These are phyloP conservation scores for Neodidymelliopsis sp. DNA, from an alignment of 2,329 filamentous ascomycete genomes.

Conservation along the genomic window DNA sequence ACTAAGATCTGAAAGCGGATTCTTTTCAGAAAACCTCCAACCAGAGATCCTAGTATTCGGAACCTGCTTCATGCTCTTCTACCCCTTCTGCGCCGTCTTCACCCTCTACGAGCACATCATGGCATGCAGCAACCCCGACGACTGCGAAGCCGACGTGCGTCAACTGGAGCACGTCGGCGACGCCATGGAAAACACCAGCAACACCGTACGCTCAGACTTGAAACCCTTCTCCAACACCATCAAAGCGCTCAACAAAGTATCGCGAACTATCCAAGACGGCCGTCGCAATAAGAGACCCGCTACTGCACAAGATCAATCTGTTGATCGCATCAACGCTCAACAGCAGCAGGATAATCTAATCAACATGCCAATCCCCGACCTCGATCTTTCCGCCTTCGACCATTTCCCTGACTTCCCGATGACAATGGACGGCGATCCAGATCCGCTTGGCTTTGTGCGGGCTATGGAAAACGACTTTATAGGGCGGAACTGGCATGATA, in stretches of 20 bases:
- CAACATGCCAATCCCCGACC: slow-evolving; percentile 17
- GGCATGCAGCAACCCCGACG: slow-evolving; percentile 26
- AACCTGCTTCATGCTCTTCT: slow-evolving; percentile 38
- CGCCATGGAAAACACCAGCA: slow-evolving; percentile 30
- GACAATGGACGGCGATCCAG: slow-evolving; percentile 28
- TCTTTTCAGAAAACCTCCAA: neutral
- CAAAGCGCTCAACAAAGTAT: slow-evolving; percentile 40
- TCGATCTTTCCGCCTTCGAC: slow-evolving; percentile 27
- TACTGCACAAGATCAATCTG: neutral
- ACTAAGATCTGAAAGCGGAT: neutral
- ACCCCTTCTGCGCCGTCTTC: slow-evolving; percentile 42
- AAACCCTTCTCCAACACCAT: slow-evolving; percentile 36
- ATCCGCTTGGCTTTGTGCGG: slow-evolving; percentile 35
- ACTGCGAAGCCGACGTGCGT: slow-evolving; percentile 36
- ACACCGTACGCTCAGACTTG: slow-evolving; percentile 21
- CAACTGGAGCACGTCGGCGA: slow-evolving; percentile 31
- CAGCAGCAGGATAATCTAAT: neutral
- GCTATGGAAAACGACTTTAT: slow-evolving; percentile 42
- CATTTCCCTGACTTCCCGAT: slow-evolving; percentile 27
- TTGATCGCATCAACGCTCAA: neutral
- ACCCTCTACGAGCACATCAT: slow-evolving; percentile 41
- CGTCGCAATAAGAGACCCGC: slow-evolving; percentile 10
- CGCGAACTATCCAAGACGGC: slow-evolving; percentile 34
- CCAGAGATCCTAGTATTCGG: neutral
- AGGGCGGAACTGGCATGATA: slow-evolving; percentile 37